These are phyloP conservation scores for Russula dissimulans DNA, from an alignment of 768 basidiomycete genomes.

Conservation along the genomic window DNA sequence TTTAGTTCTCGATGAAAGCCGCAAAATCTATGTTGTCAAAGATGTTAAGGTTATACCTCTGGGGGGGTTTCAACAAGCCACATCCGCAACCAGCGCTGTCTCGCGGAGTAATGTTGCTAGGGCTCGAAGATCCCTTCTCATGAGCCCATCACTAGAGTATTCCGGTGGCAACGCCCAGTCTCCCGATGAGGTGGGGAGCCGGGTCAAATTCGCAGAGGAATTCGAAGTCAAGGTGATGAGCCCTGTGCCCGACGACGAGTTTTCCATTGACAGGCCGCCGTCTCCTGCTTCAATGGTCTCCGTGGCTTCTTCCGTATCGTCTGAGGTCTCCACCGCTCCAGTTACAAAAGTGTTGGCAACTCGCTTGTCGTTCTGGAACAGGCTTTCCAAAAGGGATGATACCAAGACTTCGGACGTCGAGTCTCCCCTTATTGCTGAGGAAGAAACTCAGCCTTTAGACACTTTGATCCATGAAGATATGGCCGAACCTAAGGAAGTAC, in stretches of 20 bases:
- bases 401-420: neutral
- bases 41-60: conserved; percentile 65
- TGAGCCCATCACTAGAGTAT: conserved; percentile 6
- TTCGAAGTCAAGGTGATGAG: conserved; percentile 39
- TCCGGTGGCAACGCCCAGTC: conserved; percentile 10
- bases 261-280: conserved; percentile 19
- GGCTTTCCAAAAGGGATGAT: conserved; percentile 35
- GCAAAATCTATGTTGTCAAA: conserved; percentile 59
- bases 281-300: conserved; percentile 29
- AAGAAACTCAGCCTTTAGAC: conserved; percentile 14
- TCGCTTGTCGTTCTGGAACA: conserved; percentile 69
- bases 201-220: conserved; percentile 47
- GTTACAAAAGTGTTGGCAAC: conserved; percentile 55
- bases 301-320: conserved; percentile 47
- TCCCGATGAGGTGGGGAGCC: conserved; percentile 20
- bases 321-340: conserved; percentile 36
- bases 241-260: conserved; percentile 24
- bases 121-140: conserved; percentile 39
- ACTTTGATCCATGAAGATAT: conserved; percentile 17
- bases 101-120: conserved; percentile 39
- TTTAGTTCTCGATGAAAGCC: conserved; percentile 55
- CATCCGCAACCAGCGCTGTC: conserved; percentile 41
- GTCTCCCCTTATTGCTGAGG: conserved; percentile 11
- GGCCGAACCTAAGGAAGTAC: conserved; percentile 37
- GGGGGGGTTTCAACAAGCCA: conserved; percentile 48